Conservation (phyloP, 2,329 filamentous ascomycete species). For the Hypomyces perniciosus region DNA sequence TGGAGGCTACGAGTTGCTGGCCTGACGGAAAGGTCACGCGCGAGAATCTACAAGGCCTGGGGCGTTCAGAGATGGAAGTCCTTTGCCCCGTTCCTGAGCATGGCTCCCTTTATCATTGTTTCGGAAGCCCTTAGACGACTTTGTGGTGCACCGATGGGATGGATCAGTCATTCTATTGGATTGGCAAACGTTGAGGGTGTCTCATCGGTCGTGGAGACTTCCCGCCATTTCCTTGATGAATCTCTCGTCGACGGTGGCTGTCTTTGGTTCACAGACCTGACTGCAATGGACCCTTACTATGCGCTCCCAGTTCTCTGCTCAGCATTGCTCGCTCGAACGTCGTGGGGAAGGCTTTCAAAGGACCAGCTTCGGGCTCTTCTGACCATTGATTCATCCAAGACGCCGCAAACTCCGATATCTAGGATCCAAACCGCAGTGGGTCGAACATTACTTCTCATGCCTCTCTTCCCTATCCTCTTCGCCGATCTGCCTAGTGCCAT, state of each 20-base stretch:
- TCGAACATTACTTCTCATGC: slow-evolving; percentile 27
- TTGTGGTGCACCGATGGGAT: slow-evolving; percentile 26
- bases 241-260: slow-evolving; percentile 44
- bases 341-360: slow-evolving; percentile 24
- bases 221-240: slow-evolving; percentile 27
- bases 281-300: slow-evolving; percentile 44
- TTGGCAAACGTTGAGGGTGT: slow-evolving; percentile 18
- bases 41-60: slow-evolving; percentile 31
- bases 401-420: slow-evolving; percentile 15
- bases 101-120: slow-evolving; percentile 45
- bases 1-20: slow-evolving; percentile 20
- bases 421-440: slow-evolving; percentile 23
- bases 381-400: slow-evolving; percentile 14
- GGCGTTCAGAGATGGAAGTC: slow-evolving; percentile 45
- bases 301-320: slow-evolving; percentile 38
- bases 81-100: slow-evolving; percentile 31
- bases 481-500: slow-evolving; percentile 34
- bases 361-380: slow-evolving; percentile 25
- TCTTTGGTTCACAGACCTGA: slow-evolving; percentile 52
- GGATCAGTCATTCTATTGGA: slow-evolving; percentile 27
- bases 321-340: slow-evolving; percentile 22
- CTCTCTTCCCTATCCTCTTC: slow-evolving; percentile 29
- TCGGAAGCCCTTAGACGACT: slow-evolving; percentile 47
- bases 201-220: slow-evolving; percentile 20
- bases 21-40: slow-evolving; percentile 23